A percentile compares a stretch with the other conserved stretches of the same genome.
phyloP scores from a whole-genome alignment of 371 early-diverging fungal species.

The Mucor circinelloides region DNA sequence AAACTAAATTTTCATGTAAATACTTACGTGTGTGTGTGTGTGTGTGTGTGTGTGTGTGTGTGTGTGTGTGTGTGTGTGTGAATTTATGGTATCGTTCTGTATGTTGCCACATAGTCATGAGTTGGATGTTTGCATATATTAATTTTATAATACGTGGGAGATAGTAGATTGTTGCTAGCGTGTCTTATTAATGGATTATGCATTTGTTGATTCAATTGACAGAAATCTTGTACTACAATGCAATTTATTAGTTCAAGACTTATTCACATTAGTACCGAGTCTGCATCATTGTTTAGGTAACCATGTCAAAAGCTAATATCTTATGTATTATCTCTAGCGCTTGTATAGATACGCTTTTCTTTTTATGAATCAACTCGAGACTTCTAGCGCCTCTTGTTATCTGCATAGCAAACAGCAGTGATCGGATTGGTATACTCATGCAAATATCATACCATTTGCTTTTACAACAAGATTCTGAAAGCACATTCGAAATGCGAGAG shows the following conservation, averaged over 20 bases:
- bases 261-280: background rate
- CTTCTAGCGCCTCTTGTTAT: too few species aligned
- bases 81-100: background rate
- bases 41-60: background rate
- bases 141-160: background rate
- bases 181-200: background rate
- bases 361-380: too few species aligned
- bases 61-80: background rate
- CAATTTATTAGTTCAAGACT: background rate
- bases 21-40: background rate
- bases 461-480: too few species aligned
- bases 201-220: background rate
- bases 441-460: too few species aligned
- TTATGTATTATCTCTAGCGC: too few species aligned
- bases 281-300: background rate
- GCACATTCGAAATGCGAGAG: too few species aligned
- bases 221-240: background rate
- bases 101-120: background rate
- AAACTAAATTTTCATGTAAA: background rate
- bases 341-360: too few species aligned
- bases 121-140: background rate
- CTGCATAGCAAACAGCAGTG: too few species aligned
- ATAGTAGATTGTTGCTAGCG: background rate
- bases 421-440: too few species aligned
- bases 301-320: background rate